Base-by-base conservation (phyloP, 129 eudicot species). In the Saussurea involucrata region DNA sequence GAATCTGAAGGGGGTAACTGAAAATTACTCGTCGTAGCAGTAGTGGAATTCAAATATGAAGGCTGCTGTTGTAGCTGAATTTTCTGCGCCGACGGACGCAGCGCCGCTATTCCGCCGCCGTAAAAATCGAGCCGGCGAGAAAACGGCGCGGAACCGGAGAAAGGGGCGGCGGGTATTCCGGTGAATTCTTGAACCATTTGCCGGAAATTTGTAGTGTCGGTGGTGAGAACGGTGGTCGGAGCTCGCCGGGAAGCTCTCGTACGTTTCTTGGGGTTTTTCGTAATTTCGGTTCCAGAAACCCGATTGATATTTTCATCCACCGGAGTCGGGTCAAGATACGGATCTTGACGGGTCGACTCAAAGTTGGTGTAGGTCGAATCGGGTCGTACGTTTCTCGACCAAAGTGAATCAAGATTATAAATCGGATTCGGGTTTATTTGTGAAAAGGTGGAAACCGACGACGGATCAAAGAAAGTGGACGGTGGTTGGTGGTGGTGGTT, bases 141-240 rank as follows among this genome's bases (percentile, higher is more conserved):
- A 31, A 79, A 84, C 0, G 80, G 70, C 9, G 69, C 64, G 5
- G 84, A 63, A 71, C 31, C 53, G 42, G 61, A 79, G 74, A 90
- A 93, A 18, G 96, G 96, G 18, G 91, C 79, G 1, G 90, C 75
- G 0, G 98, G 98, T 29, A 93, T 90, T 1, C 98, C 98, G 24
- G 98, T 93, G 79, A 90, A 93, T 27, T 93, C 96, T 75, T 93
- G 98, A 57, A 93, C 98, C 98, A 93, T 93, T 80, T 88, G 92
- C 40, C 98, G 72, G 85, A 93, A 93, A 24, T 93, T 93, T 1
- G 89, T 66, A 20, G 96, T 86, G 88, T 93, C 98, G 58, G 98
- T 93, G 15, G 90, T 88, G 20, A 93, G 85, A 0, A 93, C 98
- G 21, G 98, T 93, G 61, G 98, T 93, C 0, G 98, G 98, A 15